Base-by-base conservation (phyloP, 2,329 filamentous ascomycete species). In the Hirsutella rhossiliensis region DNA sequence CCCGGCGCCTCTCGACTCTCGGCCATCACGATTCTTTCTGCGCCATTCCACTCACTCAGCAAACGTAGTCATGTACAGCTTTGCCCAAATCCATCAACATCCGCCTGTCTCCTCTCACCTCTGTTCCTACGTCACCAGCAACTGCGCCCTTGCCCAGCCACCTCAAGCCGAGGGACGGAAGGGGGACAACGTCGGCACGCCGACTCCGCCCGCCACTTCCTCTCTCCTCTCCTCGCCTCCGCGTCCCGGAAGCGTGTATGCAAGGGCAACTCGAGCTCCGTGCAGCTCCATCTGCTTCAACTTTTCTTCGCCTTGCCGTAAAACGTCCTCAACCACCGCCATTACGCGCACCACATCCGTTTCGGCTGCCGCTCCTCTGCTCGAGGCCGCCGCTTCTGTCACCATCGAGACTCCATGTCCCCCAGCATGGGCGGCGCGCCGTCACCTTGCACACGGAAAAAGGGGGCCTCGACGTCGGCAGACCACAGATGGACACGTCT, bases 291-390 rank as follows among this genome's bases (percentile, higher is more conserved):
- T 28, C 47, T 48, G 42, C 44, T 46, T 46, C 45, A 51, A 45
- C 48, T 45, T 53, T 51, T 52, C 50, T 51, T 46, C n/a, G 51
- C 53, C 49, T 45, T 49, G 48, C 54, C 55, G 23, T 50, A 40
- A 51, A 56, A 56, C 53, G 51, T 54, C 53, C 53, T 56, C 55
- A 54, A 55, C 57, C 57, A 60, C 58, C 58, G 55, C 57, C 59
- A 52, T 27, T 46, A 37, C 30, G 41, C 44, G 38, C 36, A 23
- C 41, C 37, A 27, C 44, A 13, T 29, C 31, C 29, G 20, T 23
- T 13, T 34, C 42, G 32, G 38, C 38, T 44, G 44, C 43, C 34
- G 27, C 43, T 32, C 17, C 19, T 13, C 38, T 37, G 38, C 43
- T 37, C 20, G 23, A 37, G 38, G 46, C 43, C 45, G 45, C 45